Conservation (phyloP, 331 rosid genomes). For the Acacia concinna region DNA sequence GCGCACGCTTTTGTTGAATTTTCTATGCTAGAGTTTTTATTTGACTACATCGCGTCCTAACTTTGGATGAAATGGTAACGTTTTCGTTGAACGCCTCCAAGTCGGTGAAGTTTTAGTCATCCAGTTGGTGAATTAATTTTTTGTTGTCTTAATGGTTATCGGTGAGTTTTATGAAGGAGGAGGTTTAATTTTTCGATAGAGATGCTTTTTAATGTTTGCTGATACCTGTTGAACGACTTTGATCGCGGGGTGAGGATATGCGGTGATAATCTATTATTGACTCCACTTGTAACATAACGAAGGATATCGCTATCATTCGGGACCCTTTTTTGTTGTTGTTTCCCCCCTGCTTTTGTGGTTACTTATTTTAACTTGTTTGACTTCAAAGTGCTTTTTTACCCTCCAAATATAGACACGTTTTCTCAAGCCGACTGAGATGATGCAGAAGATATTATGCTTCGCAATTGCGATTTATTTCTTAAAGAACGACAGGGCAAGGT, state of each 20-base stretch:
- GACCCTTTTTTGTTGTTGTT: neutral
- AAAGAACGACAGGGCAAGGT: neutral
- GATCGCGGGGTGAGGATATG: neutral
- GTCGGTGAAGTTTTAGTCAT: neutral
- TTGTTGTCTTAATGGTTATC: neutral
- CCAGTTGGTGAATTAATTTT: neutral
- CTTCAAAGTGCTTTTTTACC: neutral
- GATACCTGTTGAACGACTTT: neutral
- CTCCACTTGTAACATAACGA: neutral
- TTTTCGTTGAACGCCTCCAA: neutral
- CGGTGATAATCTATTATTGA: neutral
- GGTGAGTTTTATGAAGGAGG: neutral
- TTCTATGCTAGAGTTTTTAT: neutral
- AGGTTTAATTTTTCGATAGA: neutral
- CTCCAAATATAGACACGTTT: neutral
- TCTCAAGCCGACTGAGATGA: neutral
- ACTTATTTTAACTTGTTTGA: neutral
- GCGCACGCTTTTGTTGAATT: constrained; percentile 33
- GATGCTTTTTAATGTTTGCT: neutral
- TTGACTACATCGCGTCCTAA: constrained; percentile 7
- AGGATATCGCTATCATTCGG: neutral
- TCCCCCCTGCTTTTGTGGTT: neutral
- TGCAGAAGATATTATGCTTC: neutral
- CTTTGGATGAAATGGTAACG: neutral
- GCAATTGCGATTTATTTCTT: neutral